Conservation (phyloP, 306 rosid genomes). For the Vigna reflexopilosa region DNA sequence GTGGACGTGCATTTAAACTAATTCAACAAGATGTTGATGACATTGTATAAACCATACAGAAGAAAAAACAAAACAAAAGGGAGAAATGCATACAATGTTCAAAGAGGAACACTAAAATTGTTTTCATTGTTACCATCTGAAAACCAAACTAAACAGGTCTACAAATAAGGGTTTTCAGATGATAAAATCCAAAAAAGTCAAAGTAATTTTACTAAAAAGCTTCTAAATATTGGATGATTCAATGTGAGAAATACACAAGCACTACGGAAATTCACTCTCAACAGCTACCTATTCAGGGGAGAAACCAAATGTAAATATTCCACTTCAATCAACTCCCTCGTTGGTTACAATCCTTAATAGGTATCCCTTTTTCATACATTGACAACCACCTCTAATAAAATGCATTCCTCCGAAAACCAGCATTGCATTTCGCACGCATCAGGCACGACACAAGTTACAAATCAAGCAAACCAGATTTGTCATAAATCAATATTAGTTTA, state of each 20-base stretch:
- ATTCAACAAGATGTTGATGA: constrained; percentile 17
- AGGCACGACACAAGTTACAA: too few species aligned
- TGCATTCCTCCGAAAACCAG: not conserved
- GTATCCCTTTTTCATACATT: too few species aligned
- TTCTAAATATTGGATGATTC: not conserved
- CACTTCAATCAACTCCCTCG: too few species aligned
- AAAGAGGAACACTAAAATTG: constrained; percentile 14
- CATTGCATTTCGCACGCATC: too few species aligned
- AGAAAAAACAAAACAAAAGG: not conserved
- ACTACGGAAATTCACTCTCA: too few species aligned
- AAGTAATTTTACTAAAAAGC: not conserved
- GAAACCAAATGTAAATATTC: too few species aligned
- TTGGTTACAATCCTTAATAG: too few species aligned
- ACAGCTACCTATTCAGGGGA: too few species aligned
- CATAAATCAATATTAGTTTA: too few species aligned
- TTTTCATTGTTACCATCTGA: not conserved
- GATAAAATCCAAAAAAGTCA: constrained; percentile 27
- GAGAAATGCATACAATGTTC: constrained; percentile 9
- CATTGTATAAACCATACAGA: constrained; percentile 5
- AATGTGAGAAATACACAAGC: too few species aligned
- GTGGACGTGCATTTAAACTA: not conserved
- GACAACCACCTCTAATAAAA: not conserved
- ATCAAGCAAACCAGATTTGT: too few species aligned
- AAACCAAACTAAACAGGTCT: not conserved
- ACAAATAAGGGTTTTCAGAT: not conserved